A percentile compares a stretch with the other conserved stretches of the same genome.
Conservation (phyloP, 164 flowering plant species). For the Chimonanthus salicifolius region DNA sequence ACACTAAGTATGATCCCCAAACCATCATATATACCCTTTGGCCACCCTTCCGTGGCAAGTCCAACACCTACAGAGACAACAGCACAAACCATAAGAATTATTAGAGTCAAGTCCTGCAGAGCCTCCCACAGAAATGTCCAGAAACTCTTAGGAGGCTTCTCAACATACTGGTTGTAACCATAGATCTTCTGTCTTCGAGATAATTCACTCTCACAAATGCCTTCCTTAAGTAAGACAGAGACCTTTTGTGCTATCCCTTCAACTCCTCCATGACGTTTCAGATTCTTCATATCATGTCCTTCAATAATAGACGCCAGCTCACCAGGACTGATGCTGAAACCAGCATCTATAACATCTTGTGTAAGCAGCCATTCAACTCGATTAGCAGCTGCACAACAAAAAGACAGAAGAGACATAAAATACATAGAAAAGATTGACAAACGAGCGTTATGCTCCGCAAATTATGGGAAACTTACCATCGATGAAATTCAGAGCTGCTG, state of each 20-base stretch:
- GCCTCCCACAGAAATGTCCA: conserved; percentile 50
- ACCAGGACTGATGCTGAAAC: conserved; percentile 31
- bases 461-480: conserved; percentile 24
- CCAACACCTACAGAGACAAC: conserved; percentile 45
- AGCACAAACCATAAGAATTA: conserved; percentile 44
- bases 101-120: conserved; percentile 42
- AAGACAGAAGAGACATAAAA: too few relatives aligned
- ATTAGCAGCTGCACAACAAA: conserved; percentile 21
- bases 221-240: conserved; percentile 24
- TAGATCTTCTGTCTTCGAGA: conserved; percentile 27
- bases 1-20: conserved; percentile 39
- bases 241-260: conserved; percentile 34
- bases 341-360: conserved; percentile 28
- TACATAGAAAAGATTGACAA: background rate
- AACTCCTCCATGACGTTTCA: conserved; percentile 25
- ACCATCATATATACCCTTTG: conserved; percentile 48
- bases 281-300: conserved; percentile 24
- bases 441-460: background rate
- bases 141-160: conserved; percentile 40
- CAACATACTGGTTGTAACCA: conserved; percentile 37
- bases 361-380: conserved; percentile 19
- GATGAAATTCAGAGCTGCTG: conserved; percentile 41
- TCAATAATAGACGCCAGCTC: conserved; percentile 39
- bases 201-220: conserved; percentile 24
- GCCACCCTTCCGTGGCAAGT: conserved; percentile 43